A percentile compares a stretch with the other conserved stretches of the same genome.
phyloP scores from a whole-genome alignment of 1,139 yeast species.

The Ashbya aceris region DNA sequence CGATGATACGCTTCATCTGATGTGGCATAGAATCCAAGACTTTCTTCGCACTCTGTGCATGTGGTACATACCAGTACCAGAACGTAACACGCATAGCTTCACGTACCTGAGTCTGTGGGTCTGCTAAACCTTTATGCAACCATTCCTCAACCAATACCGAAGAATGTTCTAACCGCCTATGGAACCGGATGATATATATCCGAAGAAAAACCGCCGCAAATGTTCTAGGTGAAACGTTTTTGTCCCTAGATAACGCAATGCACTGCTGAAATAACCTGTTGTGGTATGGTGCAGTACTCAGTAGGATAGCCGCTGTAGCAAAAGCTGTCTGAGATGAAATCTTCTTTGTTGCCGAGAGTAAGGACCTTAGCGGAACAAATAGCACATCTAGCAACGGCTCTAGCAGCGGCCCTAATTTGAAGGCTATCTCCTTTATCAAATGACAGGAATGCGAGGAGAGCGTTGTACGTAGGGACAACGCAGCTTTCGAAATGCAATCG shows the following conservation, averaged over 20 bases:
- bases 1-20: constrained; percentile 46
- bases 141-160: constrained; percentile 44
- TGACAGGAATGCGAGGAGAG: constrained; percentile 70
- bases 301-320: constrained; percentile 52
- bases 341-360: constrained; percentile 69
- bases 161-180: constrained; percentile 33
- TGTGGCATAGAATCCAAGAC: constrained; percentile 36
- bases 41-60: constrained; percentile 36
- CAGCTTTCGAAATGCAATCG: constrained; percentile 62
- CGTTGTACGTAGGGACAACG: constrained; percentile 73
- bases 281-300: constrained; percentile 47
- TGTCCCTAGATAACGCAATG: constrained; percentile 50
- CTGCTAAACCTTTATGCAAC: constrained; percentile 54
- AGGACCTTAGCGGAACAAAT: constrained; percentile 47
- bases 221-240: constrained; percentile 59
- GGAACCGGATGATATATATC: constrained; percentile 45
- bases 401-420: constrained; percentile 38
- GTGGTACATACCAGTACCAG: constrained; percentile 54
- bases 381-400: constrained; percentile 59
- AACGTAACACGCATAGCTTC: constrained; percentile 65
- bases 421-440: constrained; percentile 63
- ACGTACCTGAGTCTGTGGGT: constrained; percentile 75
- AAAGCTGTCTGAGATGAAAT: constrained; percentile 72
- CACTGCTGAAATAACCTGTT: constrained; percentile 47
- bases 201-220: constrained; percentile 67